These are phyloP conservation scores for Marsdenia floribunda DNA, from an alignment of 257 asterid genomes.

Conservation along the genomic window DNA sequence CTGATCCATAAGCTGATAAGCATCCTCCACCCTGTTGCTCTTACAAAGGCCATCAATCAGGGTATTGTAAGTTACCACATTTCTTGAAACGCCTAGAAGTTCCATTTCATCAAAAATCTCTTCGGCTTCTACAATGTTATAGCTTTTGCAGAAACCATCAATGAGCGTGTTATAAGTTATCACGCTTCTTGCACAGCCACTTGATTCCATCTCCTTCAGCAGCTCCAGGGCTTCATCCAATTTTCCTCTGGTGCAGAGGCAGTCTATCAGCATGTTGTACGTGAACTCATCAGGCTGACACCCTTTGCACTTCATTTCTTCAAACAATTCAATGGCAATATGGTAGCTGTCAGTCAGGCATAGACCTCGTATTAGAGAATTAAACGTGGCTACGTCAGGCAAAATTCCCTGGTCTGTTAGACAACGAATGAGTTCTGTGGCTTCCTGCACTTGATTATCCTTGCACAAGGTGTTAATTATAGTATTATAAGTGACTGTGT, in stretches of 20 bases:
- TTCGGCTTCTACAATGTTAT: conserved; percentile 73
- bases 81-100: conserved; percentile 70
- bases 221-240: conserved; percentile 58
- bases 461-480: conserved; percentile 72
- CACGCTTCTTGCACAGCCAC: conserved; percentile 68
- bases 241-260: conserved; percentile 59
- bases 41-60: conserved; percentile 85
- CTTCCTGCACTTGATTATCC: conserved; percentile 73
- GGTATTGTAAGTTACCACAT: conserved; percentile 72
- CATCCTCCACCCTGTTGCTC: conserved; percentile 69
- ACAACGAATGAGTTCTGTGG: conserved; percentile 58
- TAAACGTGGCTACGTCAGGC: conserved; percentile 75
- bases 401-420: conserved; percentile 54
- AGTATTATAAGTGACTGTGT: conserved; percentile 67
- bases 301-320: conserved; percentile 69
- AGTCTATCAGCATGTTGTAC: conserved; percentile 72
- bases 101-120: conserved; percentile 92
- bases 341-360: conserved; percentile 48
- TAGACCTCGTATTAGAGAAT: conserved; percentile 75
- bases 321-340: conserved; percentile 55
- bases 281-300: conserved; percentile 89
- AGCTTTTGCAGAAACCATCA: conserved; percentile 76
- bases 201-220: conserved; percentile 80
- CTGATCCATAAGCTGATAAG: conserved; percentile 87
- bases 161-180: conserved; percentile 72